Evolutionary conservation across 805 yeast species (phyloP), one percentile per base, ranked within the genome.

Genomic region (Ogataea ganodermae): DNA sequence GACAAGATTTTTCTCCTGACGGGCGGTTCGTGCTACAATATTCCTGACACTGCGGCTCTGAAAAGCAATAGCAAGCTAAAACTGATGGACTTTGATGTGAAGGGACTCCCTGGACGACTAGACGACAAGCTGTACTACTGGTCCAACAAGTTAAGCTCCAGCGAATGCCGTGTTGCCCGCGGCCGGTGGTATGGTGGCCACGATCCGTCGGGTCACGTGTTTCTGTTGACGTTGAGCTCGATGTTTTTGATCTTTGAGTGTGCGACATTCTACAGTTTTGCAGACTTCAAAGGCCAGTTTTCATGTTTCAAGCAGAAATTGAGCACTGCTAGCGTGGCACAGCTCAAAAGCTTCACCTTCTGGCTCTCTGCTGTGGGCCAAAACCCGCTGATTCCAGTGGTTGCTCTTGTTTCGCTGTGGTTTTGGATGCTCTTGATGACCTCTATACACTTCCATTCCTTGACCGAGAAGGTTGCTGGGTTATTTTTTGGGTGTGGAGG

Each of bases 121-220:
- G 46, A 46, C 14, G 49, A 44, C 30, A 38, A 26, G 13, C 33
- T 39, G 9, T 53, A 46, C 30, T 52, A 35, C 26, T 52, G 49
- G 42, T 58, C 68, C 6, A 57, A 44, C 35, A 33, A 33, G 10
- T 38, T 69, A 13, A 57, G 71, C 14, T 69, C 80, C 0, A 63
- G 71, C 1, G 55, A 63, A 1, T 78, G 94, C 63, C 66, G 94
- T 63, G 43, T 61, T 50, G 23, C 78, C 59, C 89, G 83, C 42
- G 85, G 98, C 0, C 48, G 58, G 13, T 86, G 92, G 94, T 51
- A 55, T 6, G 89, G 96, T 0, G 99, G 99, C 0, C 96, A 89
- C 62, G 99, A 94, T 69, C 96, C 98, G 4, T 84, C 92, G 51
- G 99, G 99, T 0, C 99, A 94, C 62, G 84, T 89, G 1, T 94